These are phyloP conservation scores for Zymoseptoria tritici DNA, from an alignment of 2,329 filamentous ascomycete species.

Conservation along the genomic window DNA sequence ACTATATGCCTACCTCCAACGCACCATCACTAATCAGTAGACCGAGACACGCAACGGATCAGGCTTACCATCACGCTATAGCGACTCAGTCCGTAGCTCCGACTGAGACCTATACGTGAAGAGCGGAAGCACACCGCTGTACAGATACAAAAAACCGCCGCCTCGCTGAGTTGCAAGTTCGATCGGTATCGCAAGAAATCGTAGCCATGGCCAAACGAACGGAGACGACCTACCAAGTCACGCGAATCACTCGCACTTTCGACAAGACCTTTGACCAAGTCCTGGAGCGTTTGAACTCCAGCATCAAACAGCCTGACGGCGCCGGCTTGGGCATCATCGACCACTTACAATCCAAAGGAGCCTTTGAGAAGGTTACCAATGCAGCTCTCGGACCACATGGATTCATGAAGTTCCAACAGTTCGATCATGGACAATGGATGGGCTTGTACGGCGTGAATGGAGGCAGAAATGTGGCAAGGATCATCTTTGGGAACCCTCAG, in stretches of 20 bases:
- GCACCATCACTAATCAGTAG: neutral
- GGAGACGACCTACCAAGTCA: slow-evolving; percentile 6
- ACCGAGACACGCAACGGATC: neutral
- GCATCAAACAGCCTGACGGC: slow-evolving; percentile 6
- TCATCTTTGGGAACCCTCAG: slow-evolving; percentile 13
- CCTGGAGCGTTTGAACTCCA: slow-evolving; percentile 10
- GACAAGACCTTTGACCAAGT: slow-evolving; percentile 10
- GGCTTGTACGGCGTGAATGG: slow-evolving; percentile 7
- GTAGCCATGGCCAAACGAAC: slow-evolving; percentile 1
- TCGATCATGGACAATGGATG: slow-evolving; percentile 11
- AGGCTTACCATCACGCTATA: too few relatives aligned
- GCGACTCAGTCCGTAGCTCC: too few relatives aligned
- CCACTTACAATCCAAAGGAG: slow-evolving; percentile 9
- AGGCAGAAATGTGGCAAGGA: slow-evolving; percentile 6
- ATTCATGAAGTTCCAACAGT: slow-evolving; percentile 12
- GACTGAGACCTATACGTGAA: too few relatives aligned
- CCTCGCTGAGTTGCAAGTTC: neutral
- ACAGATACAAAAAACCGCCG: neutral
- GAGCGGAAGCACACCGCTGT: neutral
- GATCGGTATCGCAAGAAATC: neutral
- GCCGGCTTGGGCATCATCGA: slow-evolving; percentile 11
- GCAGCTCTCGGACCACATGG: slow-evolving; percentile 10
- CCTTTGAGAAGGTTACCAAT: slow-evolving; percentile 7
- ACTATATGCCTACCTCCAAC: neutral
- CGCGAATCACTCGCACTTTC: slow-evolving; percentile 10